Evolutionary conservation across 2,329 filamentous ascomycete genomes (phyloP).

Genomic region (Sporothrix pallida): DNA sequence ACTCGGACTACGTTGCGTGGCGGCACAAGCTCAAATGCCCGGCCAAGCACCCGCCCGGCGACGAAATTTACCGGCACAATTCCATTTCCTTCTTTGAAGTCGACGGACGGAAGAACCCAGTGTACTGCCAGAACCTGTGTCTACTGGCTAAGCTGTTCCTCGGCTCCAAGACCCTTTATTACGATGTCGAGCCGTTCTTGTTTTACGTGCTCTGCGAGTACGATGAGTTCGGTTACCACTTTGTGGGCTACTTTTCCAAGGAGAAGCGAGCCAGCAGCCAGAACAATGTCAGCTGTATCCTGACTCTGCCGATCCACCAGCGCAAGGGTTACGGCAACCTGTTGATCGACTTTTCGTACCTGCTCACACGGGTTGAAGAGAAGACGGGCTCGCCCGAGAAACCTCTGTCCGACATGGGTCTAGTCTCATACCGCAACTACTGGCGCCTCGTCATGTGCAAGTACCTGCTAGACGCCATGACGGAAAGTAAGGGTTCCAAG

Average conservation of each 20-base stretch:
- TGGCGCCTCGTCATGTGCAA: slow-evolving; percentile 90
- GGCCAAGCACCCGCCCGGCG: slow-evolving; percentile 93
- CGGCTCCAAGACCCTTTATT: slow-evolving; percentile 98
- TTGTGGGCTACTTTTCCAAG: slow-evolving; percentile 99
- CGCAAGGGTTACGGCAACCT: slow-evolving; percentile 96
- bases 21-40: slow-evolving; percentile 96
- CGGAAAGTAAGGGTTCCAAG: slow-evolving; percentile 48
- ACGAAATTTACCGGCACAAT: slow-evolving; percentile 93
- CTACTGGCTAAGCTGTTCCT: slow-evolving; percentile 94
- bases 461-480: slow-evolving; percentile 69
- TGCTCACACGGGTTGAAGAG: slow-evolving; percentile 88
- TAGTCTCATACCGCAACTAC: slow-evolving; percentile 97
- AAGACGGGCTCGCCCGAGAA: slow-evolving; percentile 98
- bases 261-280: slow-evolving; percentile 93
- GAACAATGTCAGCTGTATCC: slow-evolving; percentile 97
- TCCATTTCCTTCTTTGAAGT: slow-evolving; percentile 97
- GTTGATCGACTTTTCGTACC: slow-evolving; percentile 97
- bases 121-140: slow-evolving; percentile 98
- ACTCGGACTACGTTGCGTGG: slow-evolving; percentile 97
- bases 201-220: slow-evolving; percentile 98
- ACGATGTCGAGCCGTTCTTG: slow-evolving; percentile 94
- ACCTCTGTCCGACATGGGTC: slow-evolving; percentile 94
- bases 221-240: slow-evolving; percentile 89
- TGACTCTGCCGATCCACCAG: slow-evolving; percentile 95
- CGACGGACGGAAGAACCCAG: slow-evolving; percentile 92